Evolutionary conservation across 441 rosid species (phyloP).

Genomic region (Populus hybrid): DNA sequence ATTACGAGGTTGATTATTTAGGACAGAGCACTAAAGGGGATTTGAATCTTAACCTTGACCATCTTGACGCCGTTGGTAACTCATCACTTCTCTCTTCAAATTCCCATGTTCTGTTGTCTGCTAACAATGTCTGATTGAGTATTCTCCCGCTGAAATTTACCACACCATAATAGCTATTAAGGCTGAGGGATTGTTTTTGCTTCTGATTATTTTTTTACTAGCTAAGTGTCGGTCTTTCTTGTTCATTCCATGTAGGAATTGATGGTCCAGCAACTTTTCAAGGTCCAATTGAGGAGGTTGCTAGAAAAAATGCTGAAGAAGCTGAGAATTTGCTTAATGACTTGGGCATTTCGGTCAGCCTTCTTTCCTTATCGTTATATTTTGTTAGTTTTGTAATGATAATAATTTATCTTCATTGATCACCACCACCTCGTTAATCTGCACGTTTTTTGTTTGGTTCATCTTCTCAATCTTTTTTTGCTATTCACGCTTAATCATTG

Average conservation of each 20-base stretch:
- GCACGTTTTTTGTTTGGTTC: not conserved
- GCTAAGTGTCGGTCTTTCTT: not conserved
- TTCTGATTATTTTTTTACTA: not conserved
- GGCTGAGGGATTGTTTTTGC: not conserved
- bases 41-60: constrained; percentile 74
- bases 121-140: not conserved
- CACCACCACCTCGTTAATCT: not conserved
- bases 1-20: constrained; percentile 72
- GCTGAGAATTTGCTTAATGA: constrained; percentile 66
- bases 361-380: not conserved
- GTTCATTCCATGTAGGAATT: constrained; percentile 34
- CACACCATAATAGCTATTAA: not conserved
- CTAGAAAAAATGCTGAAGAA: constrained; percentile 62
- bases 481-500: not conserved
- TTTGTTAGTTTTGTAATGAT: not conserved
- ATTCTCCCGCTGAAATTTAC: not conserved
- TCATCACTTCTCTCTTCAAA: not conserved
- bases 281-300: constrained; percentile 95
- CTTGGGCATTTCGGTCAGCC: constrained; percentile 73
- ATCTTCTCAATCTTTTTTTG: not conserved
- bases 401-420: not conserved
- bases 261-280: constrained; percentile 56
- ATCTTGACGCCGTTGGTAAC: constrained; percentile 54
- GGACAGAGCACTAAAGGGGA: constrained; percentile 97
- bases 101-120: not conserved